Conservation (phyloP, 2,329 filamentous ascomycete species). For the Rhinocladiella similis region DNA sequence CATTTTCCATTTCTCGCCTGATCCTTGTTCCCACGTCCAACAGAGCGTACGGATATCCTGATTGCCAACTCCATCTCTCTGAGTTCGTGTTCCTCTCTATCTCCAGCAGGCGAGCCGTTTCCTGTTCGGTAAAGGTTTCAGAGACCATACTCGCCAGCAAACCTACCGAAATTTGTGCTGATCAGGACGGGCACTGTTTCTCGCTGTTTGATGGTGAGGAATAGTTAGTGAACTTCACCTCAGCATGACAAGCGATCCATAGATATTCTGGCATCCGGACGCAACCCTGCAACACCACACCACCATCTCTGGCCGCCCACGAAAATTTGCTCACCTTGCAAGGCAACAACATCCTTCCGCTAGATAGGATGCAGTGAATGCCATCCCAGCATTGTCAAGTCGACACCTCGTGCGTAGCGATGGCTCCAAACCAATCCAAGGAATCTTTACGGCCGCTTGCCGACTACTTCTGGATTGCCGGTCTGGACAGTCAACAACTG, state of each 20-base stretch:
- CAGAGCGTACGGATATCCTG: not conserved
- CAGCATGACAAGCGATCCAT: conserved; percentile 1
- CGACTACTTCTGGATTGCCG: conserved; percentile 66
- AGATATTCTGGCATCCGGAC: not conserved
- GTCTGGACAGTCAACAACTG: conserved; percentile 49
- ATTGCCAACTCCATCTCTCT: not conserved
- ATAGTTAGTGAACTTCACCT: not conserved
- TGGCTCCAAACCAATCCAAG: conserved; percentile 12
- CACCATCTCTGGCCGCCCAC: not conserved
- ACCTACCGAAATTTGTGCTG: not conserved
- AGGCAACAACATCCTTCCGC: not conserved
- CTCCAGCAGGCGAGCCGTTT: no score
- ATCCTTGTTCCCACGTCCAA: conserved; percentile 1
- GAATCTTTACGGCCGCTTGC: conserved; percentile 56
- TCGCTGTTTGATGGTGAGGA: not conserved
- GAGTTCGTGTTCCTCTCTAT: no score
- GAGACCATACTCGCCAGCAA: not conserved
- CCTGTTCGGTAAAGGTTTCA: not conserved
- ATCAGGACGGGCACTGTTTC: not conserved
- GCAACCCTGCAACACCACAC: not conserved
- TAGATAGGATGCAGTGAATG: not conserved
- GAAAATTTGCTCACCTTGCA: not conserved
- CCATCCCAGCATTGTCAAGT: not conserved
- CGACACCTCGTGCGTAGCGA: not conserved
- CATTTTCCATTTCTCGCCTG: not conserved